Evolutionary conservation across 129 eudicot species (phyloP).

Genomic region (Flaveria brownii): DNA sequence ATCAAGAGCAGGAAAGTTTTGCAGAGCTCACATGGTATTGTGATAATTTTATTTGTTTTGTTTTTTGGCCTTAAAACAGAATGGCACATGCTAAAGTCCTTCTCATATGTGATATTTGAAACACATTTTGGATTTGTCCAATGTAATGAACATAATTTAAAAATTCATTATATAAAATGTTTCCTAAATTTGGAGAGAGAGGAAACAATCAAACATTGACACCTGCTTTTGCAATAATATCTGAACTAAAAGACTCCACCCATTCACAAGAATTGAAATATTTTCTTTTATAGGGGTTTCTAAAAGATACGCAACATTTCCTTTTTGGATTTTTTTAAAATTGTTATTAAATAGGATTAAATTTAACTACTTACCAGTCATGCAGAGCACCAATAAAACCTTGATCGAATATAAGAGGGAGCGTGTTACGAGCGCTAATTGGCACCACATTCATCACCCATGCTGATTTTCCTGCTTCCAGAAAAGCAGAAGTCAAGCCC

Average conservation of each 20-base stretch:
- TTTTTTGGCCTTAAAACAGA: slow-evolving; percentile 26
- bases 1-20: slow-evolving; percentile 29
- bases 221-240: not conserved
- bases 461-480: slow-evolving; percentile 76
- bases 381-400: slow-evolving; percentile 89
- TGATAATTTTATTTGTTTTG: slow-evolving; percentile 32
- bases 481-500: slow-evolving; percentile 72
- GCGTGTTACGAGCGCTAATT: slow-evolving; percentile 53
- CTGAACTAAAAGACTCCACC: not conserved
- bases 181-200: slow-evolving; percentile 12
- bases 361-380: slow-evolving; percentile 63
- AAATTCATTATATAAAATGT: not conserved
- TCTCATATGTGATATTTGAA: slow-evolving; percentile 25
- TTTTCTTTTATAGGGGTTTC: not conserved
- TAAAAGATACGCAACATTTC: not conserved
- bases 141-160: not conserved
- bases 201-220: slow-evolving; percentile 4
- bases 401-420: slow-evolving; percentile 87
- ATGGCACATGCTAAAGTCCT: slow-evolving; percentile 28
- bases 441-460: slow-evolving; percentile 98
- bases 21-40: slow-evolving; percentile 33
- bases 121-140: slow-evolving; percentile 12
- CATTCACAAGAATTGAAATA: not conserved
- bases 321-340: not conserved
- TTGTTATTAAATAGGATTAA: not conserved